Base-by-base conservation (phyloP, 1,284 basidiomycete species). In the Trichosporon inkin region DNA sequence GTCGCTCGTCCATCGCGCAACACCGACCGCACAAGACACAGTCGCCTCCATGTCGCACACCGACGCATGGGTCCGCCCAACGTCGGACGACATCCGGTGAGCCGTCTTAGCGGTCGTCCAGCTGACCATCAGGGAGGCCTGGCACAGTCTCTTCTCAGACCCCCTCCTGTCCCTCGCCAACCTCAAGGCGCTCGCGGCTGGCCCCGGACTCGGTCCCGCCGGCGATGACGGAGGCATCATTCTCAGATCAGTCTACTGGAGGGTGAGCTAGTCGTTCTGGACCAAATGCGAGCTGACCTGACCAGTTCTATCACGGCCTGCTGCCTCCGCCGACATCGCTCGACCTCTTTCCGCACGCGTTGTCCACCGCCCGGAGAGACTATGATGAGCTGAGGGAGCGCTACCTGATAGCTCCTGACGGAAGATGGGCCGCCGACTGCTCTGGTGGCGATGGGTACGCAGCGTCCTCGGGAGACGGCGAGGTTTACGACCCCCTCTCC, bases 401-500 rank as follows among this genome's bases (percentile, higher is more conserved):
- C 39, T 80, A 76, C 63, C 75, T 82, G 20, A 66, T 78, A 8
- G 76, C 80, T 5, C 81, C 81, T 0, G 81, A 82, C 60, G 80
- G 80, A 1, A 66, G 77, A 36, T 81, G 79, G 79, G 76, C 79
- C 7, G 66, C 72, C 0, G 79, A 80, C 66, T 79, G 78, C 57
- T 71, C 78, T 3, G 67, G 68, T 1, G 70, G 67, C 3, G 72
- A 73, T 7, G 70, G 70, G 6, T 61, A 65, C 32, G 57, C 53
- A 17, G 24, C 55, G 13, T 56, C 53, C 17, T 53, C 60, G 17
- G 35, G n/a, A 35, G 56, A 19, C 47, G 34, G 32, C 51, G 38
- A 76, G 77, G 87, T 70, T 86, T 49, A n/a, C 88, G 73, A 96
- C 74, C 92, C 93, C 6, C 78, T 96, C 39, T 92, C 89, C 70